These are phyloP conservation scores for Auriscalpium orientale DNA, from an alignment of 768 basidiomycete genomes.

Conservation along the genomic window DNA sequence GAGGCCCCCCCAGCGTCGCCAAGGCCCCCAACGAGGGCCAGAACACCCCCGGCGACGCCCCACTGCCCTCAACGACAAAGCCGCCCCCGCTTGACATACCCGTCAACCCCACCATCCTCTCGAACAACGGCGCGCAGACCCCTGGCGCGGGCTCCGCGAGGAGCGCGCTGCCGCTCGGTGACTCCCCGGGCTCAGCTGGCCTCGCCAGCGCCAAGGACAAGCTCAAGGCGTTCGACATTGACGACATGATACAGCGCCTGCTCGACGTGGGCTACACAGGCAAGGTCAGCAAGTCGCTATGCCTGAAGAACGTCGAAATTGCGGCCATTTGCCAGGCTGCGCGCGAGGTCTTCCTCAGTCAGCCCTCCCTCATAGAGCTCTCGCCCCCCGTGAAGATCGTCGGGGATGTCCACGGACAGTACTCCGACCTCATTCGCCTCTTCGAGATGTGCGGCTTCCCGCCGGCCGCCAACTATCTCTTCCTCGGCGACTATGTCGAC, in stretches of 20 bases:
- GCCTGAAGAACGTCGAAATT: conserved; percentile 94
- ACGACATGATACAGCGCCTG: conserved; percentile 96
- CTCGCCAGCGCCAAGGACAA: conserved; percentile 43
- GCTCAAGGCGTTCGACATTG: conserved; percentile 77
- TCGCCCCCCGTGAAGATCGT: conserved; percentile 99
- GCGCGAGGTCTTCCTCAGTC: conserved; percentile 90
- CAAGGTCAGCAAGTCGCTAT: conserved; percentile 94
- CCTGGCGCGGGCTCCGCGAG: conserved; percentile 37
- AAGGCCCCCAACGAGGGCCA: conserved; percentile 10
- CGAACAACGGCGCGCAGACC: conserved; percentile 39
- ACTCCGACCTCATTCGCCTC: conserved; percentile 93
- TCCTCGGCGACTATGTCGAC: conserved; percentile 98
- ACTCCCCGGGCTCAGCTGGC: conserved; percentile 29
- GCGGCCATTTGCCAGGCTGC: conserved; percentile 91
- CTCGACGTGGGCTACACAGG: conserved; percentile 96
- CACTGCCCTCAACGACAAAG: too few relatives aligned
- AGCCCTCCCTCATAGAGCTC: conserved; percentile 95
- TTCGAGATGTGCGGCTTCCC: conserved; percentile 99
- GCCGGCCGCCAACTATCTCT: conserved; percentile 93
- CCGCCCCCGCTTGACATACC: conserved; percentile 71
- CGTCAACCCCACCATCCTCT: conserved; percentile 77
- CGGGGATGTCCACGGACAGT: conserved; percentile 98
- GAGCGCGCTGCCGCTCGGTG: conserved; percentile 31
- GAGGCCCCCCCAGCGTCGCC: conserved; percentile 16
- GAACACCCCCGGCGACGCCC: conserved; percentile 29